phyloP scores from a whole-genome alignment of 2,329 filamentous ascomycete species.

The Trichoderma citrinoviride region DNA sequence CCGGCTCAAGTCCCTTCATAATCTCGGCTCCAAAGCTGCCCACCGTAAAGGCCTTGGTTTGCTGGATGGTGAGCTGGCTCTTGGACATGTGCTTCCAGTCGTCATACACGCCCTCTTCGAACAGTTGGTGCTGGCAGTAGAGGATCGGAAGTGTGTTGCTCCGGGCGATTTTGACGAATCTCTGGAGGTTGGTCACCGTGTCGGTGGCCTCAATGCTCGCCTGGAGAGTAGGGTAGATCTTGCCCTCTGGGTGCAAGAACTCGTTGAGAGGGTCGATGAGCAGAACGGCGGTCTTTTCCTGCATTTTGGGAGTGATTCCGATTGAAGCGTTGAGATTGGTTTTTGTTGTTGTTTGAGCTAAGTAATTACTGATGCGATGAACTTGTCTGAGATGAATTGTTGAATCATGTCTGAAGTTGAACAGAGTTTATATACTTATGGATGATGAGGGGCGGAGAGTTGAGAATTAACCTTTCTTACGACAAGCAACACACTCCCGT shows the following conservation, averaged over 20 bases:
- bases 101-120: slow-evolving; percentile 17
- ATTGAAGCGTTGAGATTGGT: not conserved
- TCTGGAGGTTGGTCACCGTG: slow-evolving; percentile 20
- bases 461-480: not conserved
- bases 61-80: not conserved
- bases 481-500: too few species aligned
- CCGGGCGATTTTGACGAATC: slow-evolving; percentile 18
- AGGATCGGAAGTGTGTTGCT: slow-evolving; percentile 20
- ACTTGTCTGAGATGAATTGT: not conserved
- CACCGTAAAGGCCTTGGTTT: slow-evolving; percentile 5
- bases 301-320: not conserved
- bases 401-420: not conserved
- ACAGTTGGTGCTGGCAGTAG: slow-evolving; percentile 23
- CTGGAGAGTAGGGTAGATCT: slow-evolving; percentile 13
- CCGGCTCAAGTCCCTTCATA: slow-evolving; percentile 23
- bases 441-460: not conserved
- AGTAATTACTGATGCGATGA: not conserved
- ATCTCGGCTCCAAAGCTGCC: slow-evolving; percentile 25
- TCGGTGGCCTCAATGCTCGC: slow-evolving; percentile 16
- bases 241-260: slow-evolving; percentile 25
- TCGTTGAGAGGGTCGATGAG: slow-evolving; percentile 27
- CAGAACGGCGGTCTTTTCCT: slow-evolving; percentile 21
- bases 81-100: slow-evolving; percentile 21
- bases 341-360: too few species aligned
- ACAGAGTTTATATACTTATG: not conserved